A percentile compares a stretch with the other conserved stretches of the same genome.
phyloP scores from a whole-genome alignment of 805 yeast species.

The Saccharomyces jurei region DNA sequence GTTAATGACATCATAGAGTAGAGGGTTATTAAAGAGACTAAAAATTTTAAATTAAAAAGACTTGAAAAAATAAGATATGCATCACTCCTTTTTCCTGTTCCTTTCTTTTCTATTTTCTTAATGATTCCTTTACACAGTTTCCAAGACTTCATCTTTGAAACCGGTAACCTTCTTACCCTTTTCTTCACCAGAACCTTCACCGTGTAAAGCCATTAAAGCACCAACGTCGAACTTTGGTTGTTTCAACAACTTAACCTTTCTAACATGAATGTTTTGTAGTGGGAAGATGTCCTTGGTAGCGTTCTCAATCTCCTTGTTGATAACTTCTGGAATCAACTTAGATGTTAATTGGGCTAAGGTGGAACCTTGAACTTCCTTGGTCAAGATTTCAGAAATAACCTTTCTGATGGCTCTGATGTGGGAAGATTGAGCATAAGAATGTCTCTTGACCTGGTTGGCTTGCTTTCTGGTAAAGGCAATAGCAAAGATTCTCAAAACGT shows the following conservation, averaged over 20 bases:
- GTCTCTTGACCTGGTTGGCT: slow-evolving; percentile 94
- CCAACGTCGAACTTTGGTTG: slow-evolving; percentile 98
- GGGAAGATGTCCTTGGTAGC: slow-evolving; percentile 92
- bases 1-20: neutral
- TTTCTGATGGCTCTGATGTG: slow-evolving; percentile 96
- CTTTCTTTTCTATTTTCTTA: neutral
- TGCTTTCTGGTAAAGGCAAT: slow-evolving; percentile 98
- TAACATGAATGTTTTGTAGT: slow-evolving; percentile 96
- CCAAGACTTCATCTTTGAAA: slow-evolving; percentile 98
- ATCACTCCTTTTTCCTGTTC: neutral
- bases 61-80: neutral
- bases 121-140: slow-evolving; percentile 64
- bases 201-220: slow-evolving; percentile 92
- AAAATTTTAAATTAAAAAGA: neutral
- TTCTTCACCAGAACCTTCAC: slow-evolving; percentile 89
- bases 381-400: slow-evolving; percentile 92
- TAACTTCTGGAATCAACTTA: slow-evolving; percentile 97
- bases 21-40: neutral
- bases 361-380: slow-evolving; percentile 90
- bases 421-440: slow-evolving; percentile 95
- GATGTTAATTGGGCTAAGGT: slow-evolving; percentile 94
- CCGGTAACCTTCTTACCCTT: slow-evolving; percentile 96
- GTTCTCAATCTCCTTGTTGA: slow-evolving; percentile 97
- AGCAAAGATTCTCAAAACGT: slow-evolving; percentile 91
- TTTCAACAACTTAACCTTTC: slow-evolving; percentile 97